Conservation (phyloP, 495 filamentous ascomycete genomes). For the Mytilinidion resinicola region DNA sequence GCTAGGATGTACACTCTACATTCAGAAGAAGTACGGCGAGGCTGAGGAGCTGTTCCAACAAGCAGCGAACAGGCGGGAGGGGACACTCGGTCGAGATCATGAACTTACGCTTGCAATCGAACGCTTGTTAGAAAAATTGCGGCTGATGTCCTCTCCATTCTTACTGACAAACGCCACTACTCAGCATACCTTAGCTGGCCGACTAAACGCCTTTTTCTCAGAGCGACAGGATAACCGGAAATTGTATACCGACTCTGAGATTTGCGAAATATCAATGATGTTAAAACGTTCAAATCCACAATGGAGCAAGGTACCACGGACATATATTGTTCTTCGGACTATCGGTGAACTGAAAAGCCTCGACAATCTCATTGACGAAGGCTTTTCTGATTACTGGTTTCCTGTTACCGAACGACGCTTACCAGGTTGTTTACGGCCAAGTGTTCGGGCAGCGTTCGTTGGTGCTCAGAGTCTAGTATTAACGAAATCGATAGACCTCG, state of each 20-base stretch:
- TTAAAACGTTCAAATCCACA: neutral
- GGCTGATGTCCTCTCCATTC: neutral
- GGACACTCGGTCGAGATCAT: neutral
- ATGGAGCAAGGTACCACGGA: constrained; percentile 13
- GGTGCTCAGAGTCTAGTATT: constrained; percentile 12
- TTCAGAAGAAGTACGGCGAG: constrained; percentile 3
- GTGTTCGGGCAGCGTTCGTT: neutral
- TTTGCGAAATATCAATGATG: constrained; percentile 4
- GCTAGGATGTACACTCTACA: neutral
- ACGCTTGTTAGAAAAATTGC: constrained; percentile 1
- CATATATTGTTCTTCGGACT: constrained; percentile 13
- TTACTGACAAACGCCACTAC: neutral
- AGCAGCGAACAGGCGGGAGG: neutral
- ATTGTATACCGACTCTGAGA: constrained; percentile 10
- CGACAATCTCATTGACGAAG: constrained; percentile 5
- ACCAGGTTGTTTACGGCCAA: neutral
- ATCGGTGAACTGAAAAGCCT: constrained; percentile 6
- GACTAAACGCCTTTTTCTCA: neutral
- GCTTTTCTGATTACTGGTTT: constrained; percentile 15
- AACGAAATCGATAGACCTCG: constrained; percentile 22
- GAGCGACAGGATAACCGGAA: neutral
- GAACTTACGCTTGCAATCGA: neutral
- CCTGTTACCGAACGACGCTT: constrained; percentile 5
- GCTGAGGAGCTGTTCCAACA: constrained; percentile 8
- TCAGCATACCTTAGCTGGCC: neutral